Conservation (phyloP, 257 asterid species). For the Coffea canephora region DNA sequence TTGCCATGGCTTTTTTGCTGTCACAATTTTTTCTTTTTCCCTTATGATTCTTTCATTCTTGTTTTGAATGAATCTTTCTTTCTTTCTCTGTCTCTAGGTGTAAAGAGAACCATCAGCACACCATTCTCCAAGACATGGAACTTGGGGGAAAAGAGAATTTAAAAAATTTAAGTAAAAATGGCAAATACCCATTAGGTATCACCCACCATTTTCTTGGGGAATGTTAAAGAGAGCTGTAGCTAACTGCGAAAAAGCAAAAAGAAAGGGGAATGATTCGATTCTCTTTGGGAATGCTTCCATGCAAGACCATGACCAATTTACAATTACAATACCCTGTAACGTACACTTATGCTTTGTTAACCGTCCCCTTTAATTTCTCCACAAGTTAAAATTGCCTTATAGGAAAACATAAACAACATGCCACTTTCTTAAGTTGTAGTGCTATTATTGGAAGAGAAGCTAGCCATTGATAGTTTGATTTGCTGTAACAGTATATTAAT, state of each 20-base stretch:
- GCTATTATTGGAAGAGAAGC: neutral
- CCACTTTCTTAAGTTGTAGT: neutral
- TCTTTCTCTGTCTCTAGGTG: slow-evolving; percentile 25
- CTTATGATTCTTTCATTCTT: slow-evolving; percentile 23
- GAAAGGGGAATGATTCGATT: slow-evolving; percentile 67
- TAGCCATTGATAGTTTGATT: neutral
- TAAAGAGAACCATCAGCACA: slow-evolving; percentile 40
- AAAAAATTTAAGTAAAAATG: slow-evolving; percentile 12
- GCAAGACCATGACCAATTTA: slow-evolving; percentile 32
- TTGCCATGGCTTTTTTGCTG: slow-evolving; percentile 80
- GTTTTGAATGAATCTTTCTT: slow-evolving; percentile 30
- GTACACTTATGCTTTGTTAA: neutral
- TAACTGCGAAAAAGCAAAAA: slow-evolving; percentile 73
- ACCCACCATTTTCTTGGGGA: slow-evolving; percentile 92
- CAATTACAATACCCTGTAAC: neutral
- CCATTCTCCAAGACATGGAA: slow-evolving; percentile 37
- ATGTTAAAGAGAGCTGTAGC: slow-evolving; percentile 74
- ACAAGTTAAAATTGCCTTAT: neutral
- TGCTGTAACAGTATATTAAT: neutral
- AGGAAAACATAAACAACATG: neutral
- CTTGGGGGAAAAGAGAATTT: slow-evolving; percentile 10
- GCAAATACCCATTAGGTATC: slow-evolving; percentile 13
- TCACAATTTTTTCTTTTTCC: slow-evolving; percentile 49
- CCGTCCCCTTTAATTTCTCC: neutral
- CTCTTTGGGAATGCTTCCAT: slow-evolving; percentile 74